Percentiles rank a stretch among this genome's conserved stretches.
These are phyloP conservation scores for Candida verbasci DNA, from an alignment of 805 yeast species.

Conservation along the genomic window DNA sequence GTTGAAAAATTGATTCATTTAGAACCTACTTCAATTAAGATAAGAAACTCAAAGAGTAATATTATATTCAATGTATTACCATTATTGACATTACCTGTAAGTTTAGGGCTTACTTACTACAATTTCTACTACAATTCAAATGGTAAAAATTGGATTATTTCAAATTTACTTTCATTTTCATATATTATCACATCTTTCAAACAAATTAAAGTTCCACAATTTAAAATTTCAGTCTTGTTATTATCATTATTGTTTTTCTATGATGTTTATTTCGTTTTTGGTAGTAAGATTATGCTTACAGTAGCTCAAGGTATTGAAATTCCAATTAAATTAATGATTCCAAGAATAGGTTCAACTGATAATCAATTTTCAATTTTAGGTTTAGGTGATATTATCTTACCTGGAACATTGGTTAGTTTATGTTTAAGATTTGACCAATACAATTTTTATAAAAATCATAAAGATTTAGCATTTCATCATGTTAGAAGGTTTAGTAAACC, in stretches of 20 bases:
- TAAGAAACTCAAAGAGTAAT: constrained; percentile 7
- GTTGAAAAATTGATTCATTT: constrained; percentile 4
- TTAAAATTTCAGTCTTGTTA: constrained; percentile 43
- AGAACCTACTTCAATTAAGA: constrained; percentile 4
- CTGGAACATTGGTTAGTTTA: constrained; percentile 50
- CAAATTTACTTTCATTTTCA: constrained; percentile 39
- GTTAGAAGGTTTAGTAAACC: constrained; percentile 32
- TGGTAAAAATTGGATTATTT: constrained; percentile 15
- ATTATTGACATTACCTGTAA: constrained; percentile 13
- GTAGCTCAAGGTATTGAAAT: constrained; percentile 54
- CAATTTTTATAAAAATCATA: constrained; percentile 19
- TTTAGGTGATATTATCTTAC: constrained; percentile 62
- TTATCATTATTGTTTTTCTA: constrained; percentile 51
- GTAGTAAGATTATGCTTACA: constrained; percentile 54
- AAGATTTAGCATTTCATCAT: constrained; percentile 33
- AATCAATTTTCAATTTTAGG: constrained; percentile 45
- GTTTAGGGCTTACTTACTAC: constrained; percentile 5
- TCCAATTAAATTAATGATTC: constrained; percentile 51
- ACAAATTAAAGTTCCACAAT: constrained; percentile 34
- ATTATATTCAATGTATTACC: constrained; percentile 18
- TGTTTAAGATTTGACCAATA: constrained; percentile 54
- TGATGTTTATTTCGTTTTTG: constrained; percentile 66
- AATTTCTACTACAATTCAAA: constrained; percentile 4
- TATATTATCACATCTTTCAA: constrained; percentile 43
- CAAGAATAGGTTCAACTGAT: constrained; percentile 16